Evolutionary conservation across 331 rosid genomes (phyloP).

Genomic region (Malus hybrid): DNA sequence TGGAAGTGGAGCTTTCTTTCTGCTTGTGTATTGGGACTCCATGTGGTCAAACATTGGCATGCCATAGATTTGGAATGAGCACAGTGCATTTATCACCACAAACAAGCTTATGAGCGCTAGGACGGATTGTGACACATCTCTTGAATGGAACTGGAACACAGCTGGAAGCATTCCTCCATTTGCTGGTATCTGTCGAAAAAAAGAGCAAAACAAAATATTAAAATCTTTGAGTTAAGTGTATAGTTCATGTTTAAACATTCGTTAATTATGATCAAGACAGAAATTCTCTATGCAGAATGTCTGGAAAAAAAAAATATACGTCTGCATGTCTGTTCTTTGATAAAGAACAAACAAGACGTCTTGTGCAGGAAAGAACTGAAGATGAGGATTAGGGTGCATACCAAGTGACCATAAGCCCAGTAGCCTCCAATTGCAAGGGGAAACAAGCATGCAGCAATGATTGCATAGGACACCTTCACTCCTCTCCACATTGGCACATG

Average conservation of each 20-base stretch:
- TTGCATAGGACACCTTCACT: constrained; percentile 55
- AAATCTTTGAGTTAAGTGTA: neutral
- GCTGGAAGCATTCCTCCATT: constrained; percentile 61
- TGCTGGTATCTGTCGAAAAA: constrained; percentile 45
- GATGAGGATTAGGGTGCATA: constrained; percentile 4
- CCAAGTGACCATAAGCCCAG: constrained; percentile 85
- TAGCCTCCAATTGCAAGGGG: constrained; percentile 87
- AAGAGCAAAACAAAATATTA: neutral
- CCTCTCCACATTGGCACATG: constrained; percentile 90
- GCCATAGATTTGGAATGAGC: constrained; percentile 84
- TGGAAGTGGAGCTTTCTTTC: constrained; percentile 68
- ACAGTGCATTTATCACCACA: constrained; percentile 62
- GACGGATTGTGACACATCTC: constrained; percentile 49
- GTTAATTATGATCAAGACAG: neutral
- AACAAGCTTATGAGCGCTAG: constrained; percentile 55
- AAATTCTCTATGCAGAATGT: too few relatives aligned
- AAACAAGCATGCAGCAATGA: constrained; percentile 60
- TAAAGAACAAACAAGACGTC: neutral
- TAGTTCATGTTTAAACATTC: neutral
- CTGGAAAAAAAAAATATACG: neutral
- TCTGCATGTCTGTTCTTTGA: too few relatives aligned
- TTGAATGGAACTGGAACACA: constrained; percentile 42
- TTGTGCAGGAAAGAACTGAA: neutral
- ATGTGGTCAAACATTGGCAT: constrained; percentile 86
- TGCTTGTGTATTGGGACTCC: constrained; percentile 64